Base-by-base conservation (phyloP, 1,284 basidiomycete species). In the Leccinum pallidistipes region DNA sequence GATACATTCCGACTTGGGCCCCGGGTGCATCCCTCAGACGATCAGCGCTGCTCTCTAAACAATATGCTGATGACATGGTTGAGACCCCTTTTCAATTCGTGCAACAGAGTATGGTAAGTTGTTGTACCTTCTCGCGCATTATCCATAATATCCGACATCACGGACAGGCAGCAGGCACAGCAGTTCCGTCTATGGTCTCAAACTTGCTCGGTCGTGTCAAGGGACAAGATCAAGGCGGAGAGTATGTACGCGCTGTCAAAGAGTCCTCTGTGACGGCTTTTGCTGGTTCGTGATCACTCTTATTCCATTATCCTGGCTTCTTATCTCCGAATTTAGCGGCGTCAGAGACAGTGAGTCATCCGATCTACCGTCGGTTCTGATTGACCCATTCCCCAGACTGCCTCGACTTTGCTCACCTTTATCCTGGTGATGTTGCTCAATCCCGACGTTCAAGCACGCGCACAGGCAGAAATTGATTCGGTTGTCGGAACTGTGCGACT, bases 231-330 rank as follows among this genome's bases (percentile, higher is more conserved):
- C 45, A 27, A 6, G 6, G 43, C 14, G 49, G 63, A 12, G 58
- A 61, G 4, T 64, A 69, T 32, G 5, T 70, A 29, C 60, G 58
- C 1, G 71, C 72, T 10, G 55, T 75, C 43, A 72, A 74, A 34
- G 72, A 72, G 55, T 65, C 67, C 3, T 69, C 73, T 6, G 72
- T 64, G 31, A 75, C 73, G 21, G 71, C 72, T 18, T 73, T 74
- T 32, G 71, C 72, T 31, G 73, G 73, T 72, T 3, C 8, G 71
- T 69, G 2, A 31, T 29, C 29, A 38, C 14, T 10, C 21, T 18
- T 31, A 38, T 58, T 38, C 27, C 4, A 36, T 54, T 34, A 27
- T 24, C 9, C 14, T n/a, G 2, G 4, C 27, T 1, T 14, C 56
- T 70, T 27, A 29, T 38, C 18, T 52, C 16, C 14, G 12, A 8